A percentile compares a stretch with the other conserved stretches of the same genome.
These are phyloP conservation scores for Russula compacta DNA, from an alignment of 768 basidiomycete species.

Conservation along the genomic window DNA sequence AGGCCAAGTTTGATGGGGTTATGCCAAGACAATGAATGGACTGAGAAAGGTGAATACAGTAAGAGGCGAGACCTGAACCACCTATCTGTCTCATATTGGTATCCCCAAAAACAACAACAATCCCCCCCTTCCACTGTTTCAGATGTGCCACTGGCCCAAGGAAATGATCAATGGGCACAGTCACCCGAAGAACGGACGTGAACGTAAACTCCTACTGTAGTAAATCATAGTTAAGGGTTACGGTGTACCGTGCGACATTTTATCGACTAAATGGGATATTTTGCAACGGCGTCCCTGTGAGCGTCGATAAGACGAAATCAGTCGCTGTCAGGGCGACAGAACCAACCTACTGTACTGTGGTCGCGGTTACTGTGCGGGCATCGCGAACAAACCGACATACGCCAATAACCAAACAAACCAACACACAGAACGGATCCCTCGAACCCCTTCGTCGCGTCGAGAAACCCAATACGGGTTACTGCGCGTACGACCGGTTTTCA, in stretches of 20 bases:
- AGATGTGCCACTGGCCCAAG: neutral
- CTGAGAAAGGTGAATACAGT: neutral
- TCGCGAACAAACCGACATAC: neutral
- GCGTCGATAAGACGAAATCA: slow-evolving; percentile 1
- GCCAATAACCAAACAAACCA: neutral
- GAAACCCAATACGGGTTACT: neutral
- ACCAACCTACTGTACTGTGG: neutral
- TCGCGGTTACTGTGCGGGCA: neutral
- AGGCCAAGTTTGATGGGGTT: neutral
- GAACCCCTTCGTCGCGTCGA: neutral
- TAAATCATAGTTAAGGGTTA: neutral
- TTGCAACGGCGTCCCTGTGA: neutral
- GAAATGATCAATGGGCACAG: neutral
- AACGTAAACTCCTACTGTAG: neutral
- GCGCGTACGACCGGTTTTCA: no score
- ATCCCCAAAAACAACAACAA: neutral
- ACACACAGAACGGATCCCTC: neutral
- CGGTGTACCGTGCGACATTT: slow-evolving; percentile 6
- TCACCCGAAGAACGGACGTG: slow-evolving; percentile 3
- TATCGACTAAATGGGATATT: slow-evolving; percentile 5
- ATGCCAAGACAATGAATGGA: neutral
- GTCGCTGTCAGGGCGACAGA: slow-evolving; percentile 12
- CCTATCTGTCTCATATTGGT: neutral
- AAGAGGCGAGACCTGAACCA: neutral
- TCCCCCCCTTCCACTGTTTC: neutral